Evolutionary conservation across 306 rosid species (phyloP), one percentile per base, ranked within the genome.

Genomic region (Senna siamea): DNA sequence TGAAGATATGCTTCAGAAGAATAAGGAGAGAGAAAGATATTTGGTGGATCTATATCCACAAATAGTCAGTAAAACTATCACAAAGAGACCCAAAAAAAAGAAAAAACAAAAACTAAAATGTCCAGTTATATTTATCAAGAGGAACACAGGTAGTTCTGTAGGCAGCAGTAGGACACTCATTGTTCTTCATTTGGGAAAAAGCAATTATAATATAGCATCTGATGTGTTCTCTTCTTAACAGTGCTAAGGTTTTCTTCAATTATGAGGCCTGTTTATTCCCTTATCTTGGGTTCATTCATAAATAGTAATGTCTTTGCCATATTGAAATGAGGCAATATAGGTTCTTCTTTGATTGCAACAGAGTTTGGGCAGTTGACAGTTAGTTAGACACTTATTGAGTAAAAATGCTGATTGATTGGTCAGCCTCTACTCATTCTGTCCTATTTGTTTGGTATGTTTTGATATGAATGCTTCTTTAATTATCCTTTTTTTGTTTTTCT

Each of bases 331-430:
- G 40, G 9, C 9, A 57, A 28, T 12, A 28, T 26, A 57, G 35
- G 63, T 57, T 11, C 41, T 53, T 20, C 40, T 15, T 1, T n/a
- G n/a, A n/a, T n/a, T n/a, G n/a, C n/a, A n/a, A n/a, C n/a, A n/a
- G n/a, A n/a, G n/a, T n/a, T n/a, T n/a, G n/a, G n/a, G n/a, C n/a
- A n/a, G n/a, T n/a, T n/a, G n/a, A n/a, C n/a, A n/a, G n/a, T n/a
- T n/a, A n/a, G n/a, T n/a, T n/a, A n/a, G n/a, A n/a, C n/a, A n/a
- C n/a, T n/a, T n/a, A n/a, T n/a, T n/a, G n/a, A n/a, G n/a, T n/a
- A n/a, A n/a, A n/a, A n/a, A n/a, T n/a, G n/a, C n/a, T 58, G 64
- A 30, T 57, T 58, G 64, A 30, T 30, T 32, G 41, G 63, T 28
- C 40, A 5, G 40, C 22, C 20, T 58, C 26, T n/a, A 28, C 43